Percentiles rank a stretch among this genome's conserved stretches.
These are phyloP conservation scores for Gastrolobium bilobum DNA, from an alignment of 306 rosid genomes.

Conservation along the genomic window DNA sequence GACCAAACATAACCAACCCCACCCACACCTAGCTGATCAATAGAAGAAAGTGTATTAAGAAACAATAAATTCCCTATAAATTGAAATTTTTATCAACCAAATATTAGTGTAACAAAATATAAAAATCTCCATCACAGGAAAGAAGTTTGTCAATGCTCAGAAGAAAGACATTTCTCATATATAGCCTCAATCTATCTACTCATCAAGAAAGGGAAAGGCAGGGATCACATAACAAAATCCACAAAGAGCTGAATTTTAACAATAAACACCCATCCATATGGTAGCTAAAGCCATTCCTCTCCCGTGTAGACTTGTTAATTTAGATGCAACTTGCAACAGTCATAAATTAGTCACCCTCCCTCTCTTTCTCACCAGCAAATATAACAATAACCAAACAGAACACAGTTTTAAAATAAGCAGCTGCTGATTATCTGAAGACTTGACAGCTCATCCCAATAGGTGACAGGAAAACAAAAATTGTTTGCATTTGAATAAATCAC, in stretches of 20 bases:
- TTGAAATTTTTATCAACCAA: conserved; percentile 27
- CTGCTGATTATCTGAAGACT: too few species aligned
- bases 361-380: too few species aligned
- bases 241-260: conserved; percentile 23
- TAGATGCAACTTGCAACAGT: conserved; percentile 3
- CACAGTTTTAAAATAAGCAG: too few species aligned
- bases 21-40: conserved; percentile 88
- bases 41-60: conserved; percentile 48
- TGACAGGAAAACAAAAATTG: too few species aligned
- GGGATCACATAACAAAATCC: conserved; percentile 24
- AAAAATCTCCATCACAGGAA: background rate
- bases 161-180: conserved; percentile 18
- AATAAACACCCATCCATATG: background rate
- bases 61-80: conserved; percentile 29
- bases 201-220: conserved; percentile 13
- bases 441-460: too few species aligned
- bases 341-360: conserved; percentile 12
- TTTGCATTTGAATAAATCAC: too few species aligned
- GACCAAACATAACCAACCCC: conserved; percentile 94
- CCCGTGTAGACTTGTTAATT: background rate
- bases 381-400: too few species aligned
- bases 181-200: conserved; percentile 19
- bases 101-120: conserved; percentile 6
- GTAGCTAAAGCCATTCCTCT: conserved; percentile 5
- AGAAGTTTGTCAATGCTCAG: background rate